Evolutionary conservation across 2,329 filamentous ascomycete species (phyloP), one percentile per base, ranked within the genome.

Genomic region (Arthrobotrys sphaeroides): DNA sequence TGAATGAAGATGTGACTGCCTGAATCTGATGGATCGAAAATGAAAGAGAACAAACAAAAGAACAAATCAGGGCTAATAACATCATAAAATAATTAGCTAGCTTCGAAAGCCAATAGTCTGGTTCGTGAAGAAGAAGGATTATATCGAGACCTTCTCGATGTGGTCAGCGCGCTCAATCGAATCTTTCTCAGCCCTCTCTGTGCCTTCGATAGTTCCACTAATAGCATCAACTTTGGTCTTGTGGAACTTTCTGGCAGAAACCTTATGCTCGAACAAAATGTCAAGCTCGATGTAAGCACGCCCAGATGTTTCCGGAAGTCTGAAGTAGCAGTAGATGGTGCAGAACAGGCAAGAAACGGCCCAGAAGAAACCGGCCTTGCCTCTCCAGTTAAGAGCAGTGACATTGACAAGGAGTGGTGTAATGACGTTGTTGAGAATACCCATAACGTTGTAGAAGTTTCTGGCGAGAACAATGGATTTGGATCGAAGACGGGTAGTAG

Each of bases 281-380:
- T 97, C 93, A 68, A 97, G 84, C 83, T 97, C 93, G 9, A 92
- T 93, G 80, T 94, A 97, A 0, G 91, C 91, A 45, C 93, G 88
- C 7, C 91, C 93, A 2, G 84, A 85, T 13, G 87, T 85, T 81
- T 97, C 93, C 0, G 93, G 93, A 0, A 94, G 85, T 16, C 91
- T 87, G 85, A 93, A 94, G 81, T 89, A 94, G 0, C 90, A 90
- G 83, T 94, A 96, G 16, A 95, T 83, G 80, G 94, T 88, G 84
- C 91, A 95, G 64, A 89, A 83, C 83, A 93, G 91, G 83, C 91
- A 94, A 70, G 92, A 89, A 0, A 90, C 91, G 12, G 88, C 90
- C 86, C 87, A 78, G 9, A 72, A 84, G 77, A 77, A 83, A 38
- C 82, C 87, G 60, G 80, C 83, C 82, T 81, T 85, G 79, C 85